Base-by-base conservation (phyloP, 768 basidiomycete genomes). In the Tremella fuciformis region DNA sequence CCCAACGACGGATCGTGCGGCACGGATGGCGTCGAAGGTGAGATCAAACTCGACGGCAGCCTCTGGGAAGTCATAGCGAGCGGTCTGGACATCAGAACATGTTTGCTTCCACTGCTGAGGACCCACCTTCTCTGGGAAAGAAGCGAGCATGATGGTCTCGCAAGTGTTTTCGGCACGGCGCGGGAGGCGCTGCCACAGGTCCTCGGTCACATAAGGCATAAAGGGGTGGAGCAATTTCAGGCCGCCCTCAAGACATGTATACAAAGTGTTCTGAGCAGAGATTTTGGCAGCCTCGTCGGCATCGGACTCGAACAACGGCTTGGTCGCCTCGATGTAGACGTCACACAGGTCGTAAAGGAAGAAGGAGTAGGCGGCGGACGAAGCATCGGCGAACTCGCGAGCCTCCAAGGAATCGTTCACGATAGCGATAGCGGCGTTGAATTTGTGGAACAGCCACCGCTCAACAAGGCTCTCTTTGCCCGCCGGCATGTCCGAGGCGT, bases 321-420 rank as follows among this genome's bases (percentile, higher is more conserved):
- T 99, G 86, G 94, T 96, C 2, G 91, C 96, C 83, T 99, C 91
- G 64, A 99, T 97, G 79, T 93, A 99, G 22, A 99, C 92, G 74
- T 99, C 96, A 73, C 96, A 99, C n/a, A 98, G 81, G 77, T 99
- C 94, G 75, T 98, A 93, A 39, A 99, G 78, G 94, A 96, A 99
- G 81, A 96, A 98, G 69, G 89, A 89, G 79, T 98, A 85, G 0
- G 84, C 86, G 0, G 85, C 81, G 2, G 82, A 86, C 0, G 96
- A 94, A 0, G 92, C 96, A 16, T 82, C 81, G 86, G 94, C 91
- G 80, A 99, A 98, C 74, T 93, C 93, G 46, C 94, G 84, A 21
- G 86, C 85, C 22, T 83, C 79, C 2, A 98, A 81, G 18, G 85
- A 80, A 37, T 80, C 80, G 78, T 94, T 94, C 70, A 91, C 81